Base-by-base conservation (phyloP, 768 basidiomycete genomes). In the Tylopilus balloui region DNA sequence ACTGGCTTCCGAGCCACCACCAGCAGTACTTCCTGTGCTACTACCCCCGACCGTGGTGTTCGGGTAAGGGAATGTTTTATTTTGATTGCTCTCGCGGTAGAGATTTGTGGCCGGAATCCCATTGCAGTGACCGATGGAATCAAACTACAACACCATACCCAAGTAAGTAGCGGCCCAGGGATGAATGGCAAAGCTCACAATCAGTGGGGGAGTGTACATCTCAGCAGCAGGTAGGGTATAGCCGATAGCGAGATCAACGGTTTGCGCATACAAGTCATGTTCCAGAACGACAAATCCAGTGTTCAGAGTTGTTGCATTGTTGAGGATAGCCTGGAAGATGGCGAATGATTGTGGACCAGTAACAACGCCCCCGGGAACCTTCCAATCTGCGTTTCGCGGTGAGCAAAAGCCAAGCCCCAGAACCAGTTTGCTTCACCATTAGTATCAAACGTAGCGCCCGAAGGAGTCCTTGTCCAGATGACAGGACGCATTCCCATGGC, bases 401-500 rank as follows among this genome's bases (percentile, higher is more conserved):
- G 17, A 65, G 42, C 19, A 42, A 45, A 42, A 13, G 29, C 43
- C 37, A 51, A 2, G 3, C 13, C 7, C 5, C 13, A 29, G 4
- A 19, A 19, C n/a, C 4, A 27, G 6, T 27, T 48, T 24, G 56
- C 68, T 32, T 57, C 6, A 83, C 85, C 86, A 50, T 87, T 83
- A 34, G 88, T 88, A 60, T 90, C 86, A 59, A 87, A 89, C 45
- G 73, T 62, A 32, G 69, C 70, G 39, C 75, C 78, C 24, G 62
- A 61, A 39, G 81, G 77, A 11, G 78, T 75, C 11, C 75, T 73
- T 27, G 91, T 89, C 94, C 94, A 97, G 64, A 95, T 86, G 61
- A 96, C 82, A 23, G 95, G 90, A 11, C 83, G 73, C 69, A 97
- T 70, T 38, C 92, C 92, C 94, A 98, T 95, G 25, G 92, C 90